Evolutionary conservation across 164 flowering plant species (phyloP).

Genomic region (Dillenia turbinata): DNA sequence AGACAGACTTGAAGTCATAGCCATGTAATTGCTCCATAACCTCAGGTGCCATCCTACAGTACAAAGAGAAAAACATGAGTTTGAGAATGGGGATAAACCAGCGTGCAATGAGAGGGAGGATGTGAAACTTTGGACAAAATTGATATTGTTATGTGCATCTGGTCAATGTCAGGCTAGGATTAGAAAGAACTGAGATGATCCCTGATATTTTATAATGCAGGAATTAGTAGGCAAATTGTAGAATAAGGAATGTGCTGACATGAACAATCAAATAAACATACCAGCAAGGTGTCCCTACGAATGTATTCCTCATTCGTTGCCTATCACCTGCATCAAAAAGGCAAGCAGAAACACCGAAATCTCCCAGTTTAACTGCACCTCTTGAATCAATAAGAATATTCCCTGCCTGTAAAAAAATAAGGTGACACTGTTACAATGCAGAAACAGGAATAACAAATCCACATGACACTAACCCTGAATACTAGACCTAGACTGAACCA

Average conservation of each 20-base stretch:
- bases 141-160: too few relatives aligned
- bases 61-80: conserved; percentile 2
- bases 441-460: too few relatives aligned
- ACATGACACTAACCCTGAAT: too few relatives aligned
- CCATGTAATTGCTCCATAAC: conserved; percentile 95
- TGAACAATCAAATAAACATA: conserved; percentile 17
- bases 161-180: too few relatives aligned
- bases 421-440: background rate
- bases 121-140: too few relatives aligned
- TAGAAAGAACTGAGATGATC: too few relatives aligned
- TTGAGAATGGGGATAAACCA: background rate
- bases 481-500: too few relatives aligned
- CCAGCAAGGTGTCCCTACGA: conserved; percentile 99
- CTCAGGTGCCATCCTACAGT: conserved; percentile 98
- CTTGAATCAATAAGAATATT: conserved; percentile 68
- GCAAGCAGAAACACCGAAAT: conserved; percentile 97
- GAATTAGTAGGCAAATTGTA: too few relatives aligned
- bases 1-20: conserved; percentile 85
- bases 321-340: conserved; percentile 93
- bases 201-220: too few relatives aligned
- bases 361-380: conserved; percentile 82
- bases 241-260: background rate
- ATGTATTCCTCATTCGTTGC: conserved; percentile 82
- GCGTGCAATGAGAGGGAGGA: background rate
- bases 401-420: conserved; percentile 57